These are phyloP conservation scores for Colletotrichum lindemuthianum DNA, from an alignment of 2,329 filamentous ascomycete species.

Conservation along the genomic window DNA sequence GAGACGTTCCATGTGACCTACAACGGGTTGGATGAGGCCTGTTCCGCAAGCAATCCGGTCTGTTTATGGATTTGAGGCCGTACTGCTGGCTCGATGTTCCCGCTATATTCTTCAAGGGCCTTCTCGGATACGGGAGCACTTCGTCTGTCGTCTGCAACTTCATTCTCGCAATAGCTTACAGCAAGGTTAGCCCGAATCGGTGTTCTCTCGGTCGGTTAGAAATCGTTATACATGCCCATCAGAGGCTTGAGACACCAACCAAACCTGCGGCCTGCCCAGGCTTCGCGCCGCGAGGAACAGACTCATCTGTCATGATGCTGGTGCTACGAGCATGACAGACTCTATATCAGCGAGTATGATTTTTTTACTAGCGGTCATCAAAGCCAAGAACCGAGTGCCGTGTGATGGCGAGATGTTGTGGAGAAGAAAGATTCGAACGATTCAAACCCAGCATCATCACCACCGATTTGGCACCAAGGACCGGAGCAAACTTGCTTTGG, in stretches of 20 bases:
- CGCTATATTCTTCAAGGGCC: neutral
- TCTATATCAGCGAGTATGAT: neutral
- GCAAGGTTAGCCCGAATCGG: neutral
- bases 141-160: conserved; percentile 14
- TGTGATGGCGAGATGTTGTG: conserved; percentile 4
- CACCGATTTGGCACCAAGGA: neutral
- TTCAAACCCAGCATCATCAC: neutral
- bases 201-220: neutral
- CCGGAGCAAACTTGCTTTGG: conserved; percentile 1
- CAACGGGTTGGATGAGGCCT: neutral
- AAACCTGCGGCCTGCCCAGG: conserved; percentile 30
- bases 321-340: neutral
- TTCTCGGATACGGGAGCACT: neutral
- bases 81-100: neutral
- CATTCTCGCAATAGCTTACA: conserved; percentile 28
- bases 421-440: conserved; percentile 14
- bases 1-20: conserved; percentile 42
- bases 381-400: neutral
- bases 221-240: no score
- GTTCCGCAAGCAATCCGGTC: neutral
- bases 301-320: conserved; percentile 13
- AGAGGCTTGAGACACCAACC: conserved; percentile 2
- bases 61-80: neutral
- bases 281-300: conserved; percentile 1
- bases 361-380: rapidly evolving